Conservation (phyloP, 2,329 filamentous ascomycete genomes). For the Corinectria fuckeliana region DNA sequence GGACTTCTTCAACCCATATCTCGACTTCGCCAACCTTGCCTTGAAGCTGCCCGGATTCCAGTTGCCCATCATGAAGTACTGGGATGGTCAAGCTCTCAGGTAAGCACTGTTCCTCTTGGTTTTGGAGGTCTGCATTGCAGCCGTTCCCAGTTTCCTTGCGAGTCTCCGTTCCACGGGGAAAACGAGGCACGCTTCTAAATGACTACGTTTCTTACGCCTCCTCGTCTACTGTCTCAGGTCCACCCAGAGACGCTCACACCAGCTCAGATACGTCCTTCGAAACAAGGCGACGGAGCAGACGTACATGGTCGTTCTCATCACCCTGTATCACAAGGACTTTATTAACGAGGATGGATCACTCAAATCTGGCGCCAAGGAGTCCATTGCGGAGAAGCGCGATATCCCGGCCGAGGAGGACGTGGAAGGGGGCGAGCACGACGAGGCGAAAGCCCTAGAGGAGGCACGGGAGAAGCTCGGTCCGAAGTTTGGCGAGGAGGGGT, state of each 20-base stretch:
- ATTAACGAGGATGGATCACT: conserved; percentile 64
- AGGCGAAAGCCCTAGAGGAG: conserved; percentile 47
- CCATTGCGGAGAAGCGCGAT: conserved; percentile 20
- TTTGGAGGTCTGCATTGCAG: not conserved
- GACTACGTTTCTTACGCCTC: conserved; percentile 27
- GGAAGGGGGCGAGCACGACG: conserved; percentile 39
- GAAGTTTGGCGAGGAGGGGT: conserved; percentile 28
- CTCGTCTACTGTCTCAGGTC: conserved; percentile 38
- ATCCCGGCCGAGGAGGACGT: conserved; percentile 23
- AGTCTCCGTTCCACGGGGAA: not conserved
- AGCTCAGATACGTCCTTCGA: conserved; percentile 90
- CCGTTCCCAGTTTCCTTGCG: conserved; percentile 13
- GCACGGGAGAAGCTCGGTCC: conserved; percentile 46
- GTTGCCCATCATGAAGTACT: conserved; percentile 76
- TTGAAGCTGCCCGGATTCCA: conserved; percentile 76
- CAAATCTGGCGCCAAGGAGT: conserved; percentile 49
- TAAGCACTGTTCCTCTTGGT: conserved; percentile 50
- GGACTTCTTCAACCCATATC: conserved; percentile 88
- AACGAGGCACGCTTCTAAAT: conserved; percentile 25
- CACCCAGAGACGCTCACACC: conserved; percentile 71
- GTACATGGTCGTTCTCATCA: conserved; percentile 84
- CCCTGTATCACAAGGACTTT: conserved; percentile 73
- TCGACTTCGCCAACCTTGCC: conserved; percentile 81
- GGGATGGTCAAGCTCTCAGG: conserved; percentile 80
- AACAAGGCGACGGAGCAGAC: conserved; percentile 75